Base-by-base conservation (phyloP, 441 rosid genomes). In the Gossypium trilobum region DNA sequence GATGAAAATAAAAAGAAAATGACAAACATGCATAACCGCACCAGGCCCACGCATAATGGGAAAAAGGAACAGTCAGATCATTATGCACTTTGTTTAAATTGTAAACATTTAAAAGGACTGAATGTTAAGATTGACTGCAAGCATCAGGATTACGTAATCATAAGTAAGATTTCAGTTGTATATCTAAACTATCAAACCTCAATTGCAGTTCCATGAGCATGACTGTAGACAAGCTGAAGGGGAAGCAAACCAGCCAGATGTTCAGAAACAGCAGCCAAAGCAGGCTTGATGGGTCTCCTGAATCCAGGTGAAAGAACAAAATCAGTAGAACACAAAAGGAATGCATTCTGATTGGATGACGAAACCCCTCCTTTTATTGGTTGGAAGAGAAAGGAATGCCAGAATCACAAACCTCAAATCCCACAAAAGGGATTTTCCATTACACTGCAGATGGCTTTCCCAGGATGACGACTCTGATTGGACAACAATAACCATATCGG, bases 371-470 rank as follows among this genome's bases (percentile, higher is more conserved):
- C 22, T 1, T 67, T 50, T 50, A 25, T 67, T 48, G n/a, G 9
- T 22, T 8, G 59, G 29, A 8, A 67, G 42, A 25, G 27, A 67
- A 67, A 25, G 19, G 5, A n/a, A 50, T 48, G 58, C 42, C 25
- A 27, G 23, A 61, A 31, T 5, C 42, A 59, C 82, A 74, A 74
- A 95, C 99, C 99, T 90, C 78, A 95, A 78, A 80, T 95, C 91
- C 98, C 95, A 93, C 78, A 95, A 64, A 78, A 95, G 87, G 54
- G 99, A 92, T 71, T 82, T 82, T 74, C 99, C 97, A 75, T 95
- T 95, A 77, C 99, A 95, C 80, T 95, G 99, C 77, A 90, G 91
- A 85, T 95, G 86, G 88, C 96, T 91, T 84, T 91, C 99, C 99
- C 98, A 92, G 31, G 98, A 88, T 58, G 98, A 82, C 16, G 84